Base-by-base conservation (phyloP, 2,329 filamentous ascomycete species). In the Xylariaceae sp. region DNA sequence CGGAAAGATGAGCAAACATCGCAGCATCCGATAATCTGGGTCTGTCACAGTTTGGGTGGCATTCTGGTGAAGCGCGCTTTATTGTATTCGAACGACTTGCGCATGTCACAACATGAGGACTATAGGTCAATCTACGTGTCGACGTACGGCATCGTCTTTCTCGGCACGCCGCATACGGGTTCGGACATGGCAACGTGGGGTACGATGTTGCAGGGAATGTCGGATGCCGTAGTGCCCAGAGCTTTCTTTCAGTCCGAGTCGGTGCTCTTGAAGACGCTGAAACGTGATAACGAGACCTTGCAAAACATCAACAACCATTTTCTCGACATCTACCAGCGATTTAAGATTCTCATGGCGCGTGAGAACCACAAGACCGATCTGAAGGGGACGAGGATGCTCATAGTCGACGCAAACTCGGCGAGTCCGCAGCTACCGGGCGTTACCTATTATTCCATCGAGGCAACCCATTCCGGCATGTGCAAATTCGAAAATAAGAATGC, bases 301-400 rank as follows among this genome's bases (percentile, higher is more conserved):
- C 84, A 89, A 65, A 87, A 88, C 57, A 91, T 93, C 71, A 91
- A 90, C 70, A 83, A 78, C 49, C 81, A 87, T 54, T 93, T 93
- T 63, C 78, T 87, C 18, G 86, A 91, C 49, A 85, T 91, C 23
- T 86, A 89, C 60, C 81, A 85, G 54, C 80, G 85, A 1, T 91
- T 90, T 67, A 82, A 85, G 61, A 85, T 92, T 48, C 89, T 89
- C 65, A 90, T 91, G 81, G 89, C 86, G 40, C 88, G 91, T 52
- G 89, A 93, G 68, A 87, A 86, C 44, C 84, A 87, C 63, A 88
- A 87, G 59, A 90, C 88, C 0, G 84, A 90, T 60, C 65, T 91
- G 37, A 87, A 83, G 63, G 85, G 84, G 2, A 84, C 84, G 0
- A 85, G 75, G 66, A 67, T 80, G 50, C 74, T 89, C 56, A 81